Conservation (phyloP, 768 basidiomycete species). For the Tricholoma flavovirens region DNA sequence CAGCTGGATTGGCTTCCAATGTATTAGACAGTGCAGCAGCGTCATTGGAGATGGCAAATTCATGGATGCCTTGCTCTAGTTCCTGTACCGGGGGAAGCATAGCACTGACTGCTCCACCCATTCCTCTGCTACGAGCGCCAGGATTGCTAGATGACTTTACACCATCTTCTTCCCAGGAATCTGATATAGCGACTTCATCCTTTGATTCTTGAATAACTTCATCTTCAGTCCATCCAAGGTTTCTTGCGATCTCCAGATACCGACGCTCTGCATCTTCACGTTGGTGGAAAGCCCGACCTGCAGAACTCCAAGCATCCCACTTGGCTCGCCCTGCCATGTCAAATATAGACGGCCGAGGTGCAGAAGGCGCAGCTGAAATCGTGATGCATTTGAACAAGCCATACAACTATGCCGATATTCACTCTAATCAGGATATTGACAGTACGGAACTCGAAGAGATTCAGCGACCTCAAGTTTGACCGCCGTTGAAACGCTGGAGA, state of each 20-base stretch:
- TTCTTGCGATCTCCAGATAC: slow-evolving; percentile 65
- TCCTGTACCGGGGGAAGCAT: slow-evolving; percentile 35
- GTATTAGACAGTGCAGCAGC: slow-evolving; percentile 36
- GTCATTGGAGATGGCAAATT: slow-evolving; percentile 56
- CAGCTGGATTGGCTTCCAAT: slow-evolving; percentile 34
- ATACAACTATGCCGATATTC: slow-evolving; percentile 55
- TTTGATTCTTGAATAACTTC: slow-evolving; percentile 6
- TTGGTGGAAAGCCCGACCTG: slow-evolving; percentile 43
- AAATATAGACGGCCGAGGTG: slow-evolving; percentile 66
- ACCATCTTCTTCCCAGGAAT: slow-evolving; percentile 39
- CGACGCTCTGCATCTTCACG: slow-evolving; percentile 47
- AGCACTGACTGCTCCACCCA: slow-evolving; percentile 62
- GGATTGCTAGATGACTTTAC: slow-evolving; percentile 14
- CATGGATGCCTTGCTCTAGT: slow-evolving; percentile 45
- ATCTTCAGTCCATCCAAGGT: slow-evolving; percentile 59
- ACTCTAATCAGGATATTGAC: slow-evolving; percentile 36
- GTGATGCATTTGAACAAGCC: slow-evolving; percentile 78
- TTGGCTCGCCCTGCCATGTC: slow-evolving; percentile 78
- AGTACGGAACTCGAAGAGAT: slow-evolving; percentile 16
- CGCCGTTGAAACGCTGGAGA: slow-evolving; percentile 49
- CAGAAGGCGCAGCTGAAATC: slow-evolving; percentile 46
- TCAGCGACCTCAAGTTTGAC: slow-evolving; percentile 70
- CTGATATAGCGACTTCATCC: slow-evolving; percentile 26
- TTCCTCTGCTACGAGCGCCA: slow-evolving; percentile 33
- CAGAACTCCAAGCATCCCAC: slow-evolving; percentile 76